Percentiles rank a stretch among this genome's conserved stretches.
Conservation (phyloP, 2,329 filamentous ascomycete genomes). For the Claviceps sp. region DNA sequence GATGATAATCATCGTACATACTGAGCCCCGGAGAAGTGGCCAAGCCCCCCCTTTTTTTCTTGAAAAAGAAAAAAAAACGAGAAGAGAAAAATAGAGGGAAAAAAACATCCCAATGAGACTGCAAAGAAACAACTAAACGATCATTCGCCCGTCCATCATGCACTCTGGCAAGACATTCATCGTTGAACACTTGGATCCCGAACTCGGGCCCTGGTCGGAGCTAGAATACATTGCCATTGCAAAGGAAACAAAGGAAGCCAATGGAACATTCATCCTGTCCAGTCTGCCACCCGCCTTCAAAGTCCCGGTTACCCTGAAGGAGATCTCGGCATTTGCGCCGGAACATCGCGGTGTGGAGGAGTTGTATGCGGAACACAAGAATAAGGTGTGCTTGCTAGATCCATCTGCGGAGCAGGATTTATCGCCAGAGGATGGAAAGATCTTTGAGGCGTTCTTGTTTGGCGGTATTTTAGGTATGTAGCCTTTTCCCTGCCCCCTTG, state of each 20-base stretch:
- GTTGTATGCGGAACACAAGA: conserved; percentile 59
- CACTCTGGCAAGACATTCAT: conserved; percentile 59
- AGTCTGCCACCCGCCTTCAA: conserved; percentile 60
- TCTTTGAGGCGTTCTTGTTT: conserved; percentile 87
- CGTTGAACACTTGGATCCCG: conserved; percentile 91
- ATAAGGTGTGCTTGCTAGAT: conserved; percentile 77
- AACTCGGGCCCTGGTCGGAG: conserved; percentile 86
- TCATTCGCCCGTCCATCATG: conserved; percentile 17
- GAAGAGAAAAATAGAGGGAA: neutral
- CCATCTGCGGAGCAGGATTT: conserved; percentile 72
- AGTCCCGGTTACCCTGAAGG: conserved; percentile 43
- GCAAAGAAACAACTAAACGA: too few species aligned
- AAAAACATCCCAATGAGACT: too few species aligned
- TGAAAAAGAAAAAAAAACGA: neutral
- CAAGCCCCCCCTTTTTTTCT: too few species aligned
- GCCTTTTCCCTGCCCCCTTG: neutral
- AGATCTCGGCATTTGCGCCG: conserved; percentile 50
- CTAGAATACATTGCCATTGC: conserved; percentile 87
- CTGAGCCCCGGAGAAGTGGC: too few species aligned
- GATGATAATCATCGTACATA: too few species aligned
- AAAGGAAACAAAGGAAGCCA: conserved; percentile 55
- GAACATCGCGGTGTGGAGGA: conserved; percentile 72
- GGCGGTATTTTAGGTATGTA: conserved; percentile 79
- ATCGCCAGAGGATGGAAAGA: conserved; percentile 65
- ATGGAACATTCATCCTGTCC: conserved; percentile 65